These are phyloP conservation scores for Rhizopogon rudus DNA, from an alignment of 768 basidiomycete genomes.

Conservation along the genomic window DNA sequence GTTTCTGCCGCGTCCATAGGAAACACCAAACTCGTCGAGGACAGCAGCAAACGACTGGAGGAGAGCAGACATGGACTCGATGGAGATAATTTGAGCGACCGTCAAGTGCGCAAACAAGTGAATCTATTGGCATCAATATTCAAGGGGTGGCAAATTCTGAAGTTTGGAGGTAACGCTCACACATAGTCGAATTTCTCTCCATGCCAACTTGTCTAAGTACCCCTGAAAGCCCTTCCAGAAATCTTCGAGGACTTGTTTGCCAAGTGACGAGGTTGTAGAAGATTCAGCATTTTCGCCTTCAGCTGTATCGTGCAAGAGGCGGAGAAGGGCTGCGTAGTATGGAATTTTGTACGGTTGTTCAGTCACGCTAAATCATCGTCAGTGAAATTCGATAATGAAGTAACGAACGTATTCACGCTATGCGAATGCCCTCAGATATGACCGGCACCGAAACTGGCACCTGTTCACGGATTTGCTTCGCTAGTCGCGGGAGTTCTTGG, in stretches of 20 bases:
- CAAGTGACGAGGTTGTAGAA: slow-evolving; percentile 39
- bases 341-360: slow-evolving; percentile 95
- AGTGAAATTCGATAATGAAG: slow-evolving; percentile 3
- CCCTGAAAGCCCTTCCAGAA: slow-evolving; percentile 89
- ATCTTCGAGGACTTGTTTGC: slow-evolving; percentile 76
- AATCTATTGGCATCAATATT: slow-evolving; percentile 60
- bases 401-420: slow-evolving; percentile 42
- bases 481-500: slow-evolving; percentile 66
- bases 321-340: slow-evolving; percentile 78
- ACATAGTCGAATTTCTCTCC: slow-evolving; percentile 86
- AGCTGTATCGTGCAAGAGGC: slow-evolving; percentile 51
- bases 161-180: slow-evolving; percentile 42
- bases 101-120: slow-evolving; percentile 92
- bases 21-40: slow-evolving; percentile 85
- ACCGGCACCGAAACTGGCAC: slow-evolving; percentile 53
- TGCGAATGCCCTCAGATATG: slow-evolving; percentile 70
- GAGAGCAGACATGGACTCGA: slow-evolving; percentile 74
- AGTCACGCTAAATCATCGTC: slow-evolving; percentile 50
- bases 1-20: slow-evolving; percentile 76
- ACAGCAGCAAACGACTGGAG: slow-evolving; percentile 83
- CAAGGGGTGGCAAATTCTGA: background rate
- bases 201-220: slow-evolving; percentile 83
- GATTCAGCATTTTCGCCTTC: slow-evolving; percentile 32
- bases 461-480: slow-evolving; percentile 59
- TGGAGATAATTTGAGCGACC: slow-evolving; percentile 66